phyloP scores from a whole-genome alignment of 495 filamentous ascomycete genomes.

The Penicillium taxi region DNA sequence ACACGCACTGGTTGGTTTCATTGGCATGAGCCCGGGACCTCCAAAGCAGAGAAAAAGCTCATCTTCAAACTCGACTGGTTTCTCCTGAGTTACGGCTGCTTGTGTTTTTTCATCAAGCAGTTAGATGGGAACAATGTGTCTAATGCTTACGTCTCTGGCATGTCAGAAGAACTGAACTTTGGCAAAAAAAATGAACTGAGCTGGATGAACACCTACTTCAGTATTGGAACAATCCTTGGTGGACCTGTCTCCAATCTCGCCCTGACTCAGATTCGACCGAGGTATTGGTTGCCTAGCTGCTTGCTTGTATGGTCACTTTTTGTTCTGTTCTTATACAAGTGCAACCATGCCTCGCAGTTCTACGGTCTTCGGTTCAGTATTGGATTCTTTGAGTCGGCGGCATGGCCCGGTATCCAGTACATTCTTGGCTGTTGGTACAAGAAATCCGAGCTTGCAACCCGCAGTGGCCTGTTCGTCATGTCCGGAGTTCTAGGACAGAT shows the following conservation, averaged over 20 bases:
- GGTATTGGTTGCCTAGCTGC: conserved; percentile 8
- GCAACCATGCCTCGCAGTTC: conserved; percentile 4
- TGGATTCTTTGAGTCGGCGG: conserved; percentile 9
- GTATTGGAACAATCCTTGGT: conserved; percentile 6
- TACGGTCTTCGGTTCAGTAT: conserved; percentile 14
- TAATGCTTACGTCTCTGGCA: conserved; percentile 56
- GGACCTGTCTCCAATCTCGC: conserved; percentile 6
- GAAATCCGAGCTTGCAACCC: conserved; percentile 11
- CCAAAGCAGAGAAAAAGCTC: conserved; percentile 10
- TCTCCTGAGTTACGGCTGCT: conserved; percentile 8
- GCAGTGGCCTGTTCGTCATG: conserved; percentile 12
- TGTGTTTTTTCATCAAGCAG: conserved; percentile 13
- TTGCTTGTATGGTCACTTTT: conserved; percentile 12
- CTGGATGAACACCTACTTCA: conserved; percentile 13
- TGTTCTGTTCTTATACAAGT: conserved; percentile 11
- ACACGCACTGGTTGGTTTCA: too few species aligned
- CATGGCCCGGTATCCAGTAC: conserved; percentile 12
- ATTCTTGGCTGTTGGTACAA: conserved; percentile 18
- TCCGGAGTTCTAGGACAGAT: conserved; percentile 9
- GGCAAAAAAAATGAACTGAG: conserved; percentile 36
- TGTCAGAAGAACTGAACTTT: conserved; percentile 52
- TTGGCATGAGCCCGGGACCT: conserved; percentile 11
- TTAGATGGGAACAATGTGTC: conserved; percentile 22
- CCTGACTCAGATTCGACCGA: conserved; percentile 8
- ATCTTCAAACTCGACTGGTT: conserved; percentile 14